These are phyloP conservation scores for Narthecium ossifragum DNA, from an alignment of 106 monocot species.

Conservation along the genomic window DNA sequence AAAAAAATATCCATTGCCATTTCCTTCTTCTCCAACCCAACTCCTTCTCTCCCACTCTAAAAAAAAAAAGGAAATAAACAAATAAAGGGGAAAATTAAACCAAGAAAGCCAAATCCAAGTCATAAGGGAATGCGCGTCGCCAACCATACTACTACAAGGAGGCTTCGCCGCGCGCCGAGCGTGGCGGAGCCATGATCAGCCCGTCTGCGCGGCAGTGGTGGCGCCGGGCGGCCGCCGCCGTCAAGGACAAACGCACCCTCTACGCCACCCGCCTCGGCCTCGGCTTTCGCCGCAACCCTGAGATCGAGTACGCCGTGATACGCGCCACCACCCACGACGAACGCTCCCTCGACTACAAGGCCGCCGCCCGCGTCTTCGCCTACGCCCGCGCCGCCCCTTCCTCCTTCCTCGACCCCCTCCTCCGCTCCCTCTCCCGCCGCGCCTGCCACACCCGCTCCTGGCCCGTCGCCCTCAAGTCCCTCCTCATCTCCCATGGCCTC, in stretches of 20 bases:
- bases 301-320: conserved; percentile 57
- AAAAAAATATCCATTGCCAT: no score
- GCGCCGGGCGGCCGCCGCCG: conserved; percentile 37
- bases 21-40: no score
- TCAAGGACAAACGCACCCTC: conserved; percentile 55
- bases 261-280: conserved; percentile 17
- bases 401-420: conserved; percentile 31
- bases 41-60: no score
- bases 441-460: conserved; percentile 54
- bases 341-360: conserved; percentile 52
- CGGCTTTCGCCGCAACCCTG: conserved; percentile 1
- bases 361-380: conserved; percentile 53
- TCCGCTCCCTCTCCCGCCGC: conserved; percentile 47
- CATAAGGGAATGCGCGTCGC: no score
- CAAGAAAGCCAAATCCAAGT: no score
- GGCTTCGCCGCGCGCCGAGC: no score
- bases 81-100: no score
- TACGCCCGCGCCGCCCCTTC: conserved; percentile 55
- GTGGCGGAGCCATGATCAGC: no score
- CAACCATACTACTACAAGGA: no score
- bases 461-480: conserved; percentile 79
- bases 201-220: conserved; percentile 47
- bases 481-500: conserved; percentile 69
- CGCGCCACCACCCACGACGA: conserved; percentile 90
- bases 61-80: no score